Evolutionary conservation across 768 basidiomycete genomes (phyloP).

Genomic region (Albatrellus ellisii): DNA sequence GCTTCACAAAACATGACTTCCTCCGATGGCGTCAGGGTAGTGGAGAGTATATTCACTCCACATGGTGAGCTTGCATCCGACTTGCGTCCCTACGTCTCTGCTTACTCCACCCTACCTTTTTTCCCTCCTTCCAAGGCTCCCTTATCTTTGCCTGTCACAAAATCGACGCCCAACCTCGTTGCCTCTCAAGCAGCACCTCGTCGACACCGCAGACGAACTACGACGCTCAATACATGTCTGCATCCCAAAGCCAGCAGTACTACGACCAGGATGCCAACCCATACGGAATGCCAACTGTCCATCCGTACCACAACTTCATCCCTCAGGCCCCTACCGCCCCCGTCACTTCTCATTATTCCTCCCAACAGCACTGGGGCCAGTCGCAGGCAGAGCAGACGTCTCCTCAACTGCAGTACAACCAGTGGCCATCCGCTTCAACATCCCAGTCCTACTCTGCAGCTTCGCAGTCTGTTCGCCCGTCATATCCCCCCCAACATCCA

Average conservation of each 20-base stretch:
- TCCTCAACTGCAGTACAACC: slow-evolving; percentile 21
- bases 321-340: slow-evolving; percentile 8
- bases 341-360: slow-evolving; percentile 7
- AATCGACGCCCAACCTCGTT: slow-evolving; percentile 28
- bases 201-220: slow-evolving; percentile 14
- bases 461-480: slow-evolving; percentile 20
- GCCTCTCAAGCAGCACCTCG: slow-evolving; percentile 12
- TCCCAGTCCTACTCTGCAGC: slow-evolving; percentile 12
- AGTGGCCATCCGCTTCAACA: slow-evolving; percentile 9
- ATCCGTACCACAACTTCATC: slow-evolving; percentile 12
- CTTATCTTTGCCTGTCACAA: slow-evolving; percentile 70
- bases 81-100: slow-evolving; percentile 4
- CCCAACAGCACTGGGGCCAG: slow-evolving; percentile 11
- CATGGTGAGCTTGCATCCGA: slow-evolving; percentile 45
- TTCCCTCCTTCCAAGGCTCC: slow-evolving; percentile 29
- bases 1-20: slow-evolving; percentile 45
- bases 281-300: slow-evolving; percentile 17
- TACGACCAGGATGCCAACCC: slow-evolving; percentile 16
- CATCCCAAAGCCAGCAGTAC: slow-evolving; percentile 17
- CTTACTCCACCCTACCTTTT: slow-evolving; percentile 10
- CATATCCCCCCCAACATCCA: slow-evolving; percentile 14
- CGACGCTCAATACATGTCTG: slow-evolving; percentile 16
- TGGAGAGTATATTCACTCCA: slow-evolving; percentile 84
- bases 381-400: slow-evolving; percentile 18
- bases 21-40: slow-evolving; percentile 43